Percentiles rank a stretch among this genome's conserved stretches.
phyloP scores from a whole-genome alignment of 495 filamentous ascomycete genomes.

The Aspergillus wentii region DNA sequence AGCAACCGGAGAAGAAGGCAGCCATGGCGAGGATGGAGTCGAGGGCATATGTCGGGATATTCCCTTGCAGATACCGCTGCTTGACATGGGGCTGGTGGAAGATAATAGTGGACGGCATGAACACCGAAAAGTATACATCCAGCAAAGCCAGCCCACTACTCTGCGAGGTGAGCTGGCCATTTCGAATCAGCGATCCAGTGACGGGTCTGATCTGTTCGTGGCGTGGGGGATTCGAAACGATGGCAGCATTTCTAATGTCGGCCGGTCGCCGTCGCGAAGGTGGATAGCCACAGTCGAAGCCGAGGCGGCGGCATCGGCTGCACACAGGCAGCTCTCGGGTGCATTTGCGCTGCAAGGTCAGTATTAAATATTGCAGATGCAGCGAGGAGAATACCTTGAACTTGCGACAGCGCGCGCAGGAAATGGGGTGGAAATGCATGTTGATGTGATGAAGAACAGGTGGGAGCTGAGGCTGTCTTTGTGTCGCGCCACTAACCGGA shows the following conservation, averaged over 20 bases:
- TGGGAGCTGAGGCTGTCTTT: no score
- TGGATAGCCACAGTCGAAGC: constrained; percentile 1
- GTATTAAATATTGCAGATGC: no score
- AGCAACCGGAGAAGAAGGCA: not conserved
- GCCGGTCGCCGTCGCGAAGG: not conserved
- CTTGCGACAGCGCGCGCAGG: no score
- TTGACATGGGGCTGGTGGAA: not conserved
- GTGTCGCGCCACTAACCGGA: no score
- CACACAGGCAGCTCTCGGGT: not conserved
- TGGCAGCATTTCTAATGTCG: no score
- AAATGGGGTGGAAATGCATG: no score
- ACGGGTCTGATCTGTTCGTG: not conserved
- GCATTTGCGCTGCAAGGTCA: constrained; percentile 6
- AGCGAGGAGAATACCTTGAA: no score
- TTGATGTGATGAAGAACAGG: no score
- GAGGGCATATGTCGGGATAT: not conserved
- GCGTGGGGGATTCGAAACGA: no score
- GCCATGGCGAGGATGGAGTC: constrained; percentile 3
- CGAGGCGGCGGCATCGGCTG: not conserved
- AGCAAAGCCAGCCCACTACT: not conserved
- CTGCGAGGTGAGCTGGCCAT: not conserved
- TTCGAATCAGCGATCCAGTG: not conserved
- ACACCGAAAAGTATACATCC: constrained; percentile 1
- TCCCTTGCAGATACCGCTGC: not conserved
- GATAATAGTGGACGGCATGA: constrained; percentile 3